Base-by-base conservation (phyloP, 1,284 basidiomycete species). In the Boletus sp. region DNA sequence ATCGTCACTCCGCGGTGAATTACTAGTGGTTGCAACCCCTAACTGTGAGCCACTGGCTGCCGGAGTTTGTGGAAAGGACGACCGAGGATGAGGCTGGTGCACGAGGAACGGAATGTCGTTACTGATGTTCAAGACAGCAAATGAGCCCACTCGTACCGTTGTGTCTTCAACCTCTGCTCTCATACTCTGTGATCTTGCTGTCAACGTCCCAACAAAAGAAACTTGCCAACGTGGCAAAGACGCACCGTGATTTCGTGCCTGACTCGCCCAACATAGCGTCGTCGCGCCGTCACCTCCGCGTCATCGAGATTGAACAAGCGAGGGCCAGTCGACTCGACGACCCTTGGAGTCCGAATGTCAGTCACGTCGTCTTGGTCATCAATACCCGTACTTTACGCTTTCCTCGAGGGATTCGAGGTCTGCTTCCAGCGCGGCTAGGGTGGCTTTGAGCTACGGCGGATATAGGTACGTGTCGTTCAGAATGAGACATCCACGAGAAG, bases 331-430 rank as follows among this genome's bases (percentile, higher is more conserved):
- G 87, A 84, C 66, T 95, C 93, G 7, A 92, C 91, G 58, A 90
- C 89, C 74, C 89, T 93, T 46, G 8, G 57, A 48, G 30, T n/a
- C 21, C 55, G 23, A 55, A 19, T 25, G 56, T 65, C 60, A 67
- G 56, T n/a, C 58, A 49, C 46, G 21, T 16, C 40, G 23, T 14
- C 49, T 37, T 11, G 13, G n/a, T 31, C 37, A 13, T 31, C 21
- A 14, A 30, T 52, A n/a, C 47, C 23, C 83, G 64, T 74, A 91
- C 84, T 85, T 87, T 31, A 97, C 93, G 67, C 92, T 94, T 71
- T 94, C 93, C 56, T 95, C 94, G 25, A 97, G 76, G 70, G 94
- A 94, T 63, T 94, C 91, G 31, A 95, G 72, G 76, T 97, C 94
- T 0, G 90, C 87, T 71, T 94, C 91, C 35, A 97, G 78, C 1